Percentiles rank a stretch among this genome's conserved stretches.
Evolutionary conservation across 352 stramenopile genomes (phyloP).

Genomic region (Phytophthora brassicae): DNA sequence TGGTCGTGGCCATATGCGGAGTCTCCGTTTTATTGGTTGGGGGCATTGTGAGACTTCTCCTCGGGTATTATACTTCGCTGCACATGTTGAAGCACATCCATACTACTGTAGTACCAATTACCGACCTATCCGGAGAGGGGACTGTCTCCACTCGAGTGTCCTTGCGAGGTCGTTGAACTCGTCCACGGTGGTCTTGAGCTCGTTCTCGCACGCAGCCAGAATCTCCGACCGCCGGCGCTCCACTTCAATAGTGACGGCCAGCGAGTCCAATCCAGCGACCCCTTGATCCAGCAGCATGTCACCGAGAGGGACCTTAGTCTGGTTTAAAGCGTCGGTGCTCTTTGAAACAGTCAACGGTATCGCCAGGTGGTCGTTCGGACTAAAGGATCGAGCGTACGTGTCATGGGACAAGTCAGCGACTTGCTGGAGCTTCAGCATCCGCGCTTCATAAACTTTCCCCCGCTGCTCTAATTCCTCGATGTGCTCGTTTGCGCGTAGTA

Average conservation of each 20-base stretch:
- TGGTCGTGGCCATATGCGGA: no score
- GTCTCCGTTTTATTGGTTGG: no score
- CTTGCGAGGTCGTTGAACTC: conserved; percentile 61
- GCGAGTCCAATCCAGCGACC: conserved; percentile 30
- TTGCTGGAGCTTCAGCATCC: conserved; percentile 44
- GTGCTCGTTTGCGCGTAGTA: conserved; percentile 48
- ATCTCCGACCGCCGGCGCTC: conserved; percentile 57
- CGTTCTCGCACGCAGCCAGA: conserved; percentile 61
- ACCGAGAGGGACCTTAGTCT: conserved; percentile 52
- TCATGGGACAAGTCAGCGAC: conserved; percentile 28
- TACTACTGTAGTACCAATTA: background rate
- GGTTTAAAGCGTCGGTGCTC: conserved; percentile 56
- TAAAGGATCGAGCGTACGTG: conserved; percentile 24
- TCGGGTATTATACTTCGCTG: no score
- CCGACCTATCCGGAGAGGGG: conserved; percentile 1
- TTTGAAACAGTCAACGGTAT: conserved; percentile 36
- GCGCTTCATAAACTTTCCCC: conserved; percentile 46
- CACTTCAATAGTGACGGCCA: conserved; percentile 39
- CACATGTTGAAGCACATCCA: no score
- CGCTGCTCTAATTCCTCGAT: conserved; percentile 54
- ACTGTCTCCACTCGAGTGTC: conserved; percentile 31
- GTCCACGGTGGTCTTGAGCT: conserved; percentile 53
- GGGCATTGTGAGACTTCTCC: no score
- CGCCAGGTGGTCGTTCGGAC: conserved; percentile 20
- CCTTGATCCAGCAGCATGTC: conserved; percentile 48